Conservation (phyloP, 2,329 filamentous ascomycete genomes). For the Epichloe scottii region DNA sequence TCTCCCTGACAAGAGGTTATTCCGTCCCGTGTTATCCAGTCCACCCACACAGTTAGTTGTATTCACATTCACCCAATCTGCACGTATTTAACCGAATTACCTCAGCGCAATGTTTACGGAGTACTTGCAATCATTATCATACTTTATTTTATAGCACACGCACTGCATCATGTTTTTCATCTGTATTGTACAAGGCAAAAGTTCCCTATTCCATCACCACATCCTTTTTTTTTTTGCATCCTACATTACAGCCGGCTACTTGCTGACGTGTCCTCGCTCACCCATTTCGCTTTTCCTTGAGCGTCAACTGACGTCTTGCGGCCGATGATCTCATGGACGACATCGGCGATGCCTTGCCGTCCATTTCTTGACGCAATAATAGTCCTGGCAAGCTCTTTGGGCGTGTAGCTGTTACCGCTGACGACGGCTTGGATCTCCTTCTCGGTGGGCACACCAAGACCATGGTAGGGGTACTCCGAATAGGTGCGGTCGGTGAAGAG, state of each 20-base stretch:
- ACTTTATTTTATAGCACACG: background rate
- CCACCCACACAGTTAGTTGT: too few relatives aligned
- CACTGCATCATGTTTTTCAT: background rate
- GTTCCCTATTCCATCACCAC: background rate
- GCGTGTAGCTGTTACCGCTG: conserved; percentile 24
- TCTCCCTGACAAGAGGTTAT: too few relatives aligned
- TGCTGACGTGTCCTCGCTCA: conserved; percentile 15
- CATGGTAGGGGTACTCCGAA: conserved; percentile 56
- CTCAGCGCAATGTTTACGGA: background rate
- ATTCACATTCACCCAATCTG: too few relatives aligned
- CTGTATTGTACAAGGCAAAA: conserved; percentile 1
- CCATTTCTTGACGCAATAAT: conserved; percentile 46
- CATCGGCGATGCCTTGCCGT: conserved; percentile 56
- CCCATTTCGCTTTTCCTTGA: conserved; percentile 31
- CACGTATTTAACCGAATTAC: background rate
- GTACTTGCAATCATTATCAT: too few relatives aligned
- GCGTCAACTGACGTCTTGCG: conserved; percentile 44
- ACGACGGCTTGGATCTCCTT: conserved; percentile 38
- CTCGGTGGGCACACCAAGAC: conserved; percentile 66
- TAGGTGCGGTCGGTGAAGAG: conserved; percentile 55
- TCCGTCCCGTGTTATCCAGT: too few relatives aligned
- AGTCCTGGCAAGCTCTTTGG: conserved; percentile 47
- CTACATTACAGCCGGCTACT: conserved; percentile 21
- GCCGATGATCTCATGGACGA: conserved; percentile 55
- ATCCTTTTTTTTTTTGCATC: background rate